Evolutionary conservation across 2,329 filamentous ascomycete species (phyloP), one percentile per base, ranked within the genome.

Genomic region (Phialophora macrospora): DNA sequence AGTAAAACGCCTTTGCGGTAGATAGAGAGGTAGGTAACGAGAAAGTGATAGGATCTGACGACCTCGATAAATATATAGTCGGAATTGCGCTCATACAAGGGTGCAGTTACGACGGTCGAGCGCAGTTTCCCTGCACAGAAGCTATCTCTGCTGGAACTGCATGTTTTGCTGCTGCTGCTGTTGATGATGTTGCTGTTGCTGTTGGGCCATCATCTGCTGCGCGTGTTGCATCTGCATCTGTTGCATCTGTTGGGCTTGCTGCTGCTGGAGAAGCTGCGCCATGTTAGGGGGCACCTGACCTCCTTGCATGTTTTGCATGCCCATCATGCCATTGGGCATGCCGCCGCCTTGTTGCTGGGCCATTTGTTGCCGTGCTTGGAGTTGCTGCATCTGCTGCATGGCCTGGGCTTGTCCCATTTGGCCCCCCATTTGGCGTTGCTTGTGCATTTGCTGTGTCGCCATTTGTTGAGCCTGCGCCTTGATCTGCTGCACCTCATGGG

Each of bases 241-340:
- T 48, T 72, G 71, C 66, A 70, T 70, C n/a, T 73, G 70, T 32
- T 71, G 71, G 5, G 65, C 64, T 32, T 72, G 69, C 32, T 71
- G 70, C 52, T 72, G 66, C 30, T 67, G 67, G 20, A 71, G 62
- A 30, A 63, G 63, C 11, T 57, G 59, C 7, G 68, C 69, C 69
- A 72, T 70, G 57, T 70, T 72, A 9, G 64, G 63, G 46, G 48
- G 48, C 24, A 59, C 56, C 32, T 55, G 52, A 28, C 46, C 58
- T 57, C 34, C 34, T 59, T 59, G 56, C 58, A 60, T 60, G 24
- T 64, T 68, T 30, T 66, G 56, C 62, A 68, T 66, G 22, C 61
- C 63, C 64, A 70, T 68, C 64, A 69, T 71, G 7, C 54, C 60
- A 14, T 63, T 67, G 32, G 63, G 65, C 68, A 70, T 69, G 44